These are phyloP conservation scores for Perilla frutescens DNA, from an alignment of 257 asterid genomes.

Conservation along the genomic window DNA sequence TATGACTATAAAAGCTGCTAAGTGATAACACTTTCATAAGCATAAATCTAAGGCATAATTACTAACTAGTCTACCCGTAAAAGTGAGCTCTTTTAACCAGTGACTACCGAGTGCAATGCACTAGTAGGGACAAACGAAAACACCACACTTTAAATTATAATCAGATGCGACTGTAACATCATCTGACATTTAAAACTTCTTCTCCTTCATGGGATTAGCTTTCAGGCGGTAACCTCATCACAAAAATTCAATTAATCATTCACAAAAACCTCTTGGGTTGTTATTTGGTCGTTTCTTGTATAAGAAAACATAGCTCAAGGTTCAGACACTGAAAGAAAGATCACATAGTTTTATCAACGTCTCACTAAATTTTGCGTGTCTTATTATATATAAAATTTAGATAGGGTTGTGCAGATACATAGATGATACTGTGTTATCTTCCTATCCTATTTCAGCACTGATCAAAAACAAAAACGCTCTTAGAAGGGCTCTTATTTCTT, in stretches of 20 bases:
- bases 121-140: slow-evolving; percentile 18
- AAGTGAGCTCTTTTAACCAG: slow-evolving; percentile 17
- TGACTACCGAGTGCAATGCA: neutral
- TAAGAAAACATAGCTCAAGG: neutral
- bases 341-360: slow-evolving; percentile 1
- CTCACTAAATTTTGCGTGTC: slow-evolving; percentile 4
- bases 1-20: slow-evolving; percentile 6
- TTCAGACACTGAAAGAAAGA: slow-evolving; percentile 19
- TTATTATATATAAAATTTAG: neutral
- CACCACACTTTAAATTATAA: neutral
- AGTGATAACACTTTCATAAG: slow-evolving; percentile 16
- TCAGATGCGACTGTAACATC: slow-evolving; percentile 24
- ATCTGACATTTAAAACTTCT: neutral
- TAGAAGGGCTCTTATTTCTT: slow-evolving; percentile 3
- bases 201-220: neutral
- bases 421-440: neutral
- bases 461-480: slow-evolving; percentile 16
- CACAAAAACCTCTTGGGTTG: slow-evolving; percentile 7
- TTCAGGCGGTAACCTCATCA: slow-evolving; percentile 17
- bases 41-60: slow-evolving; percentile 24
- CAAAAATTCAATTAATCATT: neutral
- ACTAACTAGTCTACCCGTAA: neutral
- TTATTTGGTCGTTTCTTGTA: neutral
- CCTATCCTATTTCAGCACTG: slow-evolving; percentile 26
- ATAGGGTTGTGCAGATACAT: slow-evolving; percentile 5